Conservation (phyloP, 2,329 filamentous ascomycete genomes). For the Penicillium paneum region DNA sequence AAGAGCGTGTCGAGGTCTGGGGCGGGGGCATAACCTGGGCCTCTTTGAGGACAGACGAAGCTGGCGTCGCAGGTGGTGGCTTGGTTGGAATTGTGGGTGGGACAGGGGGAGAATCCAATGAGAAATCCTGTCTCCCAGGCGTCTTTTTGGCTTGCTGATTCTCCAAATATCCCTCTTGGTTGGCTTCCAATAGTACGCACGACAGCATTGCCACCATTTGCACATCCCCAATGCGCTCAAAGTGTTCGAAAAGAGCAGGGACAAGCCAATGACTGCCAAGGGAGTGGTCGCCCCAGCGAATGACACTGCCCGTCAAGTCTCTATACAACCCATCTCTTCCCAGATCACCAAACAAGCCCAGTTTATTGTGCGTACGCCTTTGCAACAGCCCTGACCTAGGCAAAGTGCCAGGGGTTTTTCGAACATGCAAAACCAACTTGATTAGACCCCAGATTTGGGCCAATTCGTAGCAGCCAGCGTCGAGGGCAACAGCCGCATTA, state of each 20-base stretch:
- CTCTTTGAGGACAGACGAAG: slow-evolving; percentile 36
- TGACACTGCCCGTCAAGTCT: slow-evolving; percentile 42
- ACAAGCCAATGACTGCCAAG: slow-evolving; percentile 57
- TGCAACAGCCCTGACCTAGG: slow-evolving; percentile 58
- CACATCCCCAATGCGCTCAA: slow-evolving; percentile 58
- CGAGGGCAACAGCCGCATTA: slow-evolving; percentile 74
- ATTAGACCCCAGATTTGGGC: slow-evolving; percentile 82
- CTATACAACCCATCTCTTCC: slow-evolving; percentile 31
- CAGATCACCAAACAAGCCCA: slow-evolving; percentile 34
- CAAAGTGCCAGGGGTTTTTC: slow-evolving; percentile 67
- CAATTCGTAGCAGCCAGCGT: slow-evolving; percentile 66
- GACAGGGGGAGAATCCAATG: slow-evolving; percentile 48
- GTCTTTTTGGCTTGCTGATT: slow-evolving; percentile 29
- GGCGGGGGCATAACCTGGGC: slow-evolving; percentile 27
- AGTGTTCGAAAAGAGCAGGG: slow-evolving; percentile 57
- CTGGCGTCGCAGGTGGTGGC: slow-evolving; percentile 37
- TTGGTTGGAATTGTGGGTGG: slow-evolving; percentile 42
- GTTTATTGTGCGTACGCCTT: slow-evolving; percentile 44
- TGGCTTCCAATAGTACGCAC: slow-evolving; percentile 55
- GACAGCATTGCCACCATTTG: slow-evolving; percentile 66
- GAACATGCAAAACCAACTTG: slow-evolving; percentile 70
- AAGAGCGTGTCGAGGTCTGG: slow-evolving; percentile 51
- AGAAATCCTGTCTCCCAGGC: slow-evolving; percentile 45
- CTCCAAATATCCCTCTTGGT: slow-evolving; percentile 39
- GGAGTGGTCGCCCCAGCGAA: slow-evolving; percentile 58